phyloP scores from a whole-genome alignment of 495 filamentous ascomycete species.

The Chaetomidium leptoderma region DNA sequence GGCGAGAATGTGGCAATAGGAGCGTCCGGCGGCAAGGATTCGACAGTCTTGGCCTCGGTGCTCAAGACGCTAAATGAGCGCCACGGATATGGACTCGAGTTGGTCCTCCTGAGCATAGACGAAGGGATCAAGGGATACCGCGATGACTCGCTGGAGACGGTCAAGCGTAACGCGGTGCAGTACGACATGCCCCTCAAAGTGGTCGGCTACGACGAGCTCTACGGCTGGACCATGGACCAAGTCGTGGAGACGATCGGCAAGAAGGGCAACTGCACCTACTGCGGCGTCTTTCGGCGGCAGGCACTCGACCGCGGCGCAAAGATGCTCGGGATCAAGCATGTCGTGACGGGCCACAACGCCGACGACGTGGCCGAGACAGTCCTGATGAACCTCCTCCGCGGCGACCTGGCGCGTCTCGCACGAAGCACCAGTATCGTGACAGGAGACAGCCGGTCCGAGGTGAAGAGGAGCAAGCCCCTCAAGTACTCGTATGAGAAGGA shows the following conservation, averaged over 20 bases:
- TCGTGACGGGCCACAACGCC: conserved; percentile 96
- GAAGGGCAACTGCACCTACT: conserved; percentile 99
- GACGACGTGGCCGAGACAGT: conserved; percentile 98
- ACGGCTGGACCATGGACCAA: conserved; percentile 99
- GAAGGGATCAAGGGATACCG: conserved; percentile 96
- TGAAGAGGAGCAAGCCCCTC: conserved; percentile 89
- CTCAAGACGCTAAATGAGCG: conserved; percentile 92
- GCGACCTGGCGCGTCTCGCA: conserved; percentile 81
- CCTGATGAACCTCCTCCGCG: conserved; percentile 91
- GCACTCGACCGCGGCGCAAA: conserved; percentile 90
- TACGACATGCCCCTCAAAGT: conserved; percentile 89
- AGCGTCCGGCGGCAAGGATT: conserved; percentile 96
- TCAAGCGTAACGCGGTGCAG: conserved; percentile 86
- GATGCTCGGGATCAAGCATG: conserved; percentile 81
- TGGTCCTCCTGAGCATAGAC: conserved; percentile 86
- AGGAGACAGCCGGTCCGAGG: conserved; percentile 64
- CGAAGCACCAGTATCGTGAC: conserved; percentile 92
- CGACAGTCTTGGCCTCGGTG: conserved; percentile 89
- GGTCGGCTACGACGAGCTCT: conserved; percentile 88
- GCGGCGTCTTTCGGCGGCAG: conserved; percentile 92
- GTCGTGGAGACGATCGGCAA: conserved; percentile 94
- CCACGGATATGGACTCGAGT: conserved; percentile 77
- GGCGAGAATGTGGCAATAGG: conserved; percentile 92
- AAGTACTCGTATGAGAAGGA: conserved; percentile 99
- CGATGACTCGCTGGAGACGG: conserved; percentile 91